phyloP scores from a whole-genome alignment of 2,329 filamentous ascomycete genomes.

The Trichoderma hamatum region DNA sequence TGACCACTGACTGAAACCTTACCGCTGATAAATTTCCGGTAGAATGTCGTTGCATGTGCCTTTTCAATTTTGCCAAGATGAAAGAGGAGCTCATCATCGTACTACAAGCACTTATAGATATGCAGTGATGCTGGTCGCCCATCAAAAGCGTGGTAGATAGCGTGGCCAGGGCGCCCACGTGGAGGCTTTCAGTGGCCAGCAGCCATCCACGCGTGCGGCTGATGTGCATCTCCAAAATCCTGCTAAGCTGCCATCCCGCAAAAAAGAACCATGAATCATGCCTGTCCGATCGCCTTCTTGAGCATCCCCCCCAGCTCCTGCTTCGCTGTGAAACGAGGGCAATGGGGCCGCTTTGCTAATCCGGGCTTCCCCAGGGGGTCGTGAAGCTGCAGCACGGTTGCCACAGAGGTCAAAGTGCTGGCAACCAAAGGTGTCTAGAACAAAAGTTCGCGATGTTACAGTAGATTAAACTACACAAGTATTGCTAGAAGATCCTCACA shows the following conservation, averaged over 20 bases:
- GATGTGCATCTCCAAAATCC: slow-evolving; percentile 1
- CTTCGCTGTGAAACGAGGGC: not conserved
- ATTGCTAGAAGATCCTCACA: not conserved
- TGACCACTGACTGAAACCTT: slow-evolving; percentile 2
- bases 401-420: not conserved
- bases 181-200: slow-evolving; percentile 11
- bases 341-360: not conserved
- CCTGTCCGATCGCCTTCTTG: not conserved
- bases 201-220: slow-evolving; percentile 13
- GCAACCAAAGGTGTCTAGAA: not conserved
- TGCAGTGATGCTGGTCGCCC: not conserved
- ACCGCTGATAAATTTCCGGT: not conserved
- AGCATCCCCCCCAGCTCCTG: not conserved
- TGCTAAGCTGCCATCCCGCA: not conserved
- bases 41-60: not conserved
- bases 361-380: not conserved
- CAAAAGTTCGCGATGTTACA: not conserved
- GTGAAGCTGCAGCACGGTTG: not conserved
- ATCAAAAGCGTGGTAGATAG: not conserved
- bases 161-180: slow-evolving; percentile 1
- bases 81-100: not conserved
- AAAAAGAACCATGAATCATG: not conserved
- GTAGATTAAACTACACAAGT: not conserved
- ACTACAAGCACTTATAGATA: no score
- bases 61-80: slow-evolving; percentile 5